These are phyloP conservation scores for Domatiomyces globalis DNA, from an alignment of 2,329 filamentous ascomycete species.

Conservation along the genomic window DNA sequence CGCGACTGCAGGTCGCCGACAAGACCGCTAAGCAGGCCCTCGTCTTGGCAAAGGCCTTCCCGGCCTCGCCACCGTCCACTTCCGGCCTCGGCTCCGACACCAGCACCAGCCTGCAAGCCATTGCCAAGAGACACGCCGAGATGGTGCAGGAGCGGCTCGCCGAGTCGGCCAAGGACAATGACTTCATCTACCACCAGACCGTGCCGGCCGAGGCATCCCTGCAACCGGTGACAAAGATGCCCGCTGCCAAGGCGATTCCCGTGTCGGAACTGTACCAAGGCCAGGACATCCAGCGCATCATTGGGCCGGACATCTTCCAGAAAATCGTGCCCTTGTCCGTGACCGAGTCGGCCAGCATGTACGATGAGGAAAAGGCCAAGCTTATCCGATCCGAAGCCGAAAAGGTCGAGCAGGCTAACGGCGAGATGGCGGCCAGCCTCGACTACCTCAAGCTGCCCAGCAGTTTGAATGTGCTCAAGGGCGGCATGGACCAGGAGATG, in stretches of 20 bases:
- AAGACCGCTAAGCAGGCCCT: conserved; percentile 63
- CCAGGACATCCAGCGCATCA: conserved; percentile 93
- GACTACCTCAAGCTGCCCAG: conserved; percentile 86
- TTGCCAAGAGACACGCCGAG: conserved; percentile 68
- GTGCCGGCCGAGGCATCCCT: conserved; percentile 76
- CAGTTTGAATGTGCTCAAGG: conserved; percentile 81
- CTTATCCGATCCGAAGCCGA: conserved; percentile 86
- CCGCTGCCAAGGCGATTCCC: conserved; percentile 90
- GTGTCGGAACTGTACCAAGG: conserved; percentile 94
- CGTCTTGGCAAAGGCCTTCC: conserved; percentile 64
- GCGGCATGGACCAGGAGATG: conserved; percentile 79
- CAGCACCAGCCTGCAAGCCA: conserved; percentile 56
- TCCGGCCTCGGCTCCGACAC: conserved; percentile 76
- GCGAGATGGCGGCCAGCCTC: conserved; percentile 88
- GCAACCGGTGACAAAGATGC: conserved; percentile 70
- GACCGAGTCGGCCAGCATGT: conserved; percentile 89
- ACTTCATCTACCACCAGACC: conserved; percentile 93
- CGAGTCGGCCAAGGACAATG: conserved; percentile 77
- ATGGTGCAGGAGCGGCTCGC: conserved; percentile 68
- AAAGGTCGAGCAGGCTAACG: conserved; percentile 78
- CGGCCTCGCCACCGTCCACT: conserved; percentile 59
- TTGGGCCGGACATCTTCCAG: conserved; percentile 89
- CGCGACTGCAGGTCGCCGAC: conserved; percentile 70
- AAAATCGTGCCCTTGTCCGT: conserved; percentile 94
- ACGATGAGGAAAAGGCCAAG: conserved; percentile 97